Evolutionary conservation across 2,329 filamentous ascomycete genomes (phyloP).

Genomic region (Zalaria obscura): DNA sequence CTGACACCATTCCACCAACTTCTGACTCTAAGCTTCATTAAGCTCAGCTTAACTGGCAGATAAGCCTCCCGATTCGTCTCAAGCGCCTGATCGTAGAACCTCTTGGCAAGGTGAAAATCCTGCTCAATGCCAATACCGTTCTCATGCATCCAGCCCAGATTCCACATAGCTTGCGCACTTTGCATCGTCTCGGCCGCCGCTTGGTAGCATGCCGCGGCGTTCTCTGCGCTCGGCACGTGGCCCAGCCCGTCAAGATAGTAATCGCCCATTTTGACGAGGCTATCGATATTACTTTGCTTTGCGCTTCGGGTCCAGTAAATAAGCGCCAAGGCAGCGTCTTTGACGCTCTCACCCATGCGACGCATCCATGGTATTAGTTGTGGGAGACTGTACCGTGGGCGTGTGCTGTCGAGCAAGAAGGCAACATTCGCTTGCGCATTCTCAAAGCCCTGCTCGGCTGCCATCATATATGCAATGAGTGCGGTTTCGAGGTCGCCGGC

Average conservation of each 20-base stretch:
- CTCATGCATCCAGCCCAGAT: constrained; percentile 98
- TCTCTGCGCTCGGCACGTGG: constrained; percentile 48
- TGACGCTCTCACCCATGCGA: constrained; percentile 26
- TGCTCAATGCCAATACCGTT: constrained; percentile 86
- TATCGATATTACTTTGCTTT: constrained; percentile 83
- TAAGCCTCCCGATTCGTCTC: constrained; percentile 88
- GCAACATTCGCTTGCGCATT: constrained; percentile 81
- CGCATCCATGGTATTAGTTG: constrained; percentile 10
- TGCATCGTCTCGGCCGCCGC: constrained; percentile 82
- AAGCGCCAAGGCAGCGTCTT: constrained; percentile 55
- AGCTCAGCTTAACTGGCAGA: constrained; percentile 74
- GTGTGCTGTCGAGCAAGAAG: constrained; percentile 60
- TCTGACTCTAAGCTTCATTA: constrained; percentile 69
- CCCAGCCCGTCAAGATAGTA: constrained; percentile 84
- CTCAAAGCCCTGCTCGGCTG: constrained; percentile 86
- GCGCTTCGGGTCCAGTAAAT: constrained; percentile 94
- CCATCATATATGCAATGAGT: constrained; percentile 69
- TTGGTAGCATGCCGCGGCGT: constrained; percentile 85
- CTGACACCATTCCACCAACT: constrained; percentile 94
- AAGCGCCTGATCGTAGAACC: constrained; percentile 86
- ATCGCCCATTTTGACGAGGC: constrained; percentile 94
- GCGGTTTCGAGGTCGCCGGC: constrained; percentile 67
- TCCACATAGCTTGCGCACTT: constrained; percentile 91
- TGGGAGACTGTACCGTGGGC: constrained; percentile 15
- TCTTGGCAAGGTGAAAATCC: constrained; percentile 92